A percentile compares a stretch with the other conserved stretches of the same genome.
These are phyloP conservation scores for Piper betle DNA, from an alignment of 164 flowering plant genomes.

Conservation along the genomic window DNA sequence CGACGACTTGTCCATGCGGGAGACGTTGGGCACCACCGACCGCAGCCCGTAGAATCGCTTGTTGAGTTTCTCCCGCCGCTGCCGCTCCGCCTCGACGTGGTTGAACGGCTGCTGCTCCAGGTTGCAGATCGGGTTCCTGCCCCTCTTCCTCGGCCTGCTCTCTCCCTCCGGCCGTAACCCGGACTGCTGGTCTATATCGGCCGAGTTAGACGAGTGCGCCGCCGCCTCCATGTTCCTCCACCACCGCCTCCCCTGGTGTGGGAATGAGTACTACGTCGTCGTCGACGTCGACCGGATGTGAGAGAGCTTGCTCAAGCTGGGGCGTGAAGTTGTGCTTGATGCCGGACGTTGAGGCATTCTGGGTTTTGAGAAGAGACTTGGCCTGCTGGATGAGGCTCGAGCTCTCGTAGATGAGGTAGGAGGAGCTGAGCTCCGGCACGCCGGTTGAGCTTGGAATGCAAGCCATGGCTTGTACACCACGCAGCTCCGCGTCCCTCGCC, in stretches of 20 bases:
- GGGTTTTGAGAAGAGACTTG: conserved; percentile 1
- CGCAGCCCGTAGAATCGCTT: conserved; percentile 74
- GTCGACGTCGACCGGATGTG: neutral
- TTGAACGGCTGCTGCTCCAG: conserved; percentile 23
- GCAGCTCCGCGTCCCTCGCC: neutral
- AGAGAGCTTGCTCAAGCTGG: neutral
- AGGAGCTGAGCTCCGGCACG: conserved; percentile 50
- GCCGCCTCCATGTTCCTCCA: neutral
- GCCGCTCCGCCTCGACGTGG: conserved; percentile 89
- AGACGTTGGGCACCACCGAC: too few species aligned
- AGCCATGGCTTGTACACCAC: neutral
- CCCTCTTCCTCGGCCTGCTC: neutral
- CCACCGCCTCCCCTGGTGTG: too few species aligned
- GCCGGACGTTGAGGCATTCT: neutral
- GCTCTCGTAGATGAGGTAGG: conserved; percentile 25
- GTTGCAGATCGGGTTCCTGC: neutral
- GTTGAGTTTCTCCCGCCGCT: conserved; percentile 82
- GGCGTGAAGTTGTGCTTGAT: neutral
- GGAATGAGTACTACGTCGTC: too few species aligned
- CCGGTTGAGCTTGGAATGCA: conserved; percentile 29
- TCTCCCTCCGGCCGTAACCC: neutral
- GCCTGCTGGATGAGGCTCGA: conserved; percentile 34
- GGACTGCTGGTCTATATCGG: too few species aligned
- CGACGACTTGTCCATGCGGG: conserved; percentile 84
- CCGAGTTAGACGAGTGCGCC: too few species aligned